Evolutionary conservation across 768 basidiomycete genomes (phyloP).

Genomic region (Agrocybe praecox): DNA sequence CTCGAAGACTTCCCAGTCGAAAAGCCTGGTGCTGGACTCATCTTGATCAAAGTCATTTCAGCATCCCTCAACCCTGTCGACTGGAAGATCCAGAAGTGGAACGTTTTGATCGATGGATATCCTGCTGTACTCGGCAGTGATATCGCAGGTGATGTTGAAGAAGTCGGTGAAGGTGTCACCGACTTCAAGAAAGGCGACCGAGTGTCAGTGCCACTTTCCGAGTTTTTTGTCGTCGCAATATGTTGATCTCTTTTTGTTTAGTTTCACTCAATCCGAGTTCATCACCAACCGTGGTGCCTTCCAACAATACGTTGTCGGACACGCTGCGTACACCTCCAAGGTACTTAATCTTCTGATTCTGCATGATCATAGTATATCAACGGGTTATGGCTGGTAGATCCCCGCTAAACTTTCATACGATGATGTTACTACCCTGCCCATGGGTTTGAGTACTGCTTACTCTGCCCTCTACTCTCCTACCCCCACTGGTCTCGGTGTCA

Average conservation of each 20-base stretch:
- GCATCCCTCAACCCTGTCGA: slow-evolving; percentile 52
- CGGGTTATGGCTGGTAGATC: neutral
- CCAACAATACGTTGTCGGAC: slow-evolving; percentile 15
- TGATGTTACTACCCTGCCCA: slow-evolving; percentile 33
- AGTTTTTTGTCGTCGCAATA: neutral
- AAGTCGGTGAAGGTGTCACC: slow-evolving; percentile 51
- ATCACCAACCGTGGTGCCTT: slow-evolving; percentile 37
- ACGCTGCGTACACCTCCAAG: slow-evolving; percentile 9
- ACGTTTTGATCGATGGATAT: slow-evolving; percentile 27
- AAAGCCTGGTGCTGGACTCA: slow-evolving; percentile 34
- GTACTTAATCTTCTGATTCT: neutral
- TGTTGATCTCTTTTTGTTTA: slow-evolving; percentile 19
- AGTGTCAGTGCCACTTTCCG: slow-evolving; percentile 37
- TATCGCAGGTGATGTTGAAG: slow-evolving; percentile 51
- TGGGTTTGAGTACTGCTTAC: slow-evolving; percentile 30
- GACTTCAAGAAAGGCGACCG: slow-evolving; percentile 51
- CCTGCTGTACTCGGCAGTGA: slow-evolving; percentile 52
- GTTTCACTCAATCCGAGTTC: slow-evolving; percentile 33
- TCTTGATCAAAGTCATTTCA: slow-evolving; percentile 41
- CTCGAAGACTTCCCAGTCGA: slow-evolving; percentile 11
- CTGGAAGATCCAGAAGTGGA: slow-evolving; percentile 45
- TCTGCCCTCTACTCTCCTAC: slow-evolving; percentile 36
- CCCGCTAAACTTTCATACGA: neutral
- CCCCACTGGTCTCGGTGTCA: slow-evolving; percentile 7
- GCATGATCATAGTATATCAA: neutral